A percentile compares a stretch with the other conserved stretches of the same genome.
Evolutionary conservation across 306 rosid genomes (phyloP).

Genomic region (Vigna trinervia): DNA sequence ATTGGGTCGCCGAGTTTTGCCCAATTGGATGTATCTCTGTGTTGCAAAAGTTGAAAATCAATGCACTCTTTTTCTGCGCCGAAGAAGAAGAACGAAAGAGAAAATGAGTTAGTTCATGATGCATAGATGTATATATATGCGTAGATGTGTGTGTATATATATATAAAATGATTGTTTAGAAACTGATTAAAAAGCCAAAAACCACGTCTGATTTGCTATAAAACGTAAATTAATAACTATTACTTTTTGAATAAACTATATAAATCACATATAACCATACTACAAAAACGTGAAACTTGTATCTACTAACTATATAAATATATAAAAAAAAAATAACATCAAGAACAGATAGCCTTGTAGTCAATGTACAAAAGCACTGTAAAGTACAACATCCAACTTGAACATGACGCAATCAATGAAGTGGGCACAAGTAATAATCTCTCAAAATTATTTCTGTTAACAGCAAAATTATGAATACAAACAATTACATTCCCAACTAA

Average conservation of each 20-base stretch:
- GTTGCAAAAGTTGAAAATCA: conserved; percentile 11
- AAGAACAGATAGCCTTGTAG: background rate
- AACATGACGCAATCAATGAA: conserved; percentile 40
- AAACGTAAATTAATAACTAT: background rate
- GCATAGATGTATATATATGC: background rate
- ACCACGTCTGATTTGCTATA: background rate
- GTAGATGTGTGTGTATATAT: background rate
- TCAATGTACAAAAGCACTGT: background rate
- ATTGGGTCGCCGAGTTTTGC: conserved; percentile 32
- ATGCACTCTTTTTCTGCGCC: background rate
- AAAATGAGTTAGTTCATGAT: background rate
- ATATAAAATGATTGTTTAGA: background rate
- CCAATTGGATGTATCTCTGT: conserved; percentile 4
- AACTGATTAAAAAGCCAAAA: background rate
- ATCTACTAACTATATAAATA: background rate
- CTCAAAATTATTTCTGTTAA: conserved; percentile 40
- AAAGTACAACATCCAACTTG: conserved; percentile 1
- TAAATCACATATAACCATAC: background rate
- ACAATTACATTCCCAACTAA: conserved; percentile 31
- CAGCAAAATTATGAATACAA: conserved; percentile 39
- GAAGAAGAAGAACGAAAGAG: conserved; percentile 9
- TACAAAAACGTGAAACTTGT: background rate
- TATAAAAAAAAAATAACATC: background rate
- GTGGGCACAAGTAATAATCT: conserved; percentile 38
- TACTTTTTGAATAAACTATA: background rate